Evolutionary conservation across 768 basidiomycete genomes (phyloP).

Genomic region (Tricholomella constricta): DNA sequence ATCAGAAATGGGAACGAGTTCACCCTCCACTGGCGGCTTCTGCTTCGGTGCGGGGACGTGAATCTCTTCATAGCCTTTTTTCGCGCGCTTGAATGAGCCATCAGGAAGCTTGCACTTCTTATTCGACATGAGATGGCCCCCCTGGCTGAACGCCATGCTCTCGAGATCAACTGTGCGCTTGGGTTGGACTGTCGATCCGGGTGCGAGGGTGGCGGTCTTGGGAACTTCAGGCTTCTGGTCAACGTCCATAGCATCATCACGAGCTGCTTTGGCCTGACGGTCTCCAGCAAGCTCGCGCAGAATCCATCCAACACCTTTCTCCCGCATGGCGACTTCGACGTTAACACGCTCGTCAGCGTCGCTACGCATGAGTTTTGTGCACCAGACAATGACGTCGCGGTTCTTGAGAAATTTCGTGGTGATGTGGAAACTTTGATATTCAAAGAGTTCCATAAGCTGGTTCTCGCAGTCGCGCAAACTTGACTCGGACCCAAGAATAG

Average conservation of each 20-base stretch:
- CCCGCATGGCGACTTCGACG: slow-evolving; percentile 97
- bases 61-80: slow-evolving; percentile 98
- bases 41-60: slow-evolving; percentile 94
- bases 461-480: slow-evolving; percentile 93
- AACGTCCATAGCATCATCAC: slow-evolving; percentile 75
- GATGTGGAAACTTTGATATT: slow-evolving; percentile 88
- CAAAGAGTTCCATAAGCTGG: slow-evolving; percentile 94
- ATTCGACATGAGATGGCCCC: slow-evolving; percentile 97
- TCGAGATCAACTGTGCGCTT: slow-evolving; percentile 88
- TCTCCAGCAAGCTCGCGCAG: slow-evolving; percentile 85
- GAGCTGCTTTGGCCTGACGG: slow-evolving; percentile 54
- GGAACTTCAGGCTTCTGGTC: slow-evolving; percentile 68
- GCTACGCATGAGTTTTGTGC: slow-evolving; percentile 91
- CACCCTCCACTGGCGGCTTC: slow-evolving; percentile 60
- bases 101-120: slow-evolving; percentile 98
- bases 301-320: slow-evolving; percentile 97
- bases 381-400: slow-evolving; percentile 96
- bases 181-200: slow-evolving; percentile 86
- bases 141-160: slow-evolving; percentile 94
- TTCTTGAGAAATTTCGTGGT: slow-evolving; percentile 92
- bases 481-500: slow-evolving; percentile 84
- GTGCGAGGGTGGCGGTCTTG: slow-evolving; percentile 83
- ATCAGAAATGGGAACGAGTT: slow-evolving; percentile 68
- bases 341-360: slow-evolving; percentile 88
- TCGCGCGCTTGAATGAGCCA: slow-evolving; percentile 94